Conservation (phyloP, 1,284 basidiomycete genomes). For the Pyrrhoderma noxium region DNA sequence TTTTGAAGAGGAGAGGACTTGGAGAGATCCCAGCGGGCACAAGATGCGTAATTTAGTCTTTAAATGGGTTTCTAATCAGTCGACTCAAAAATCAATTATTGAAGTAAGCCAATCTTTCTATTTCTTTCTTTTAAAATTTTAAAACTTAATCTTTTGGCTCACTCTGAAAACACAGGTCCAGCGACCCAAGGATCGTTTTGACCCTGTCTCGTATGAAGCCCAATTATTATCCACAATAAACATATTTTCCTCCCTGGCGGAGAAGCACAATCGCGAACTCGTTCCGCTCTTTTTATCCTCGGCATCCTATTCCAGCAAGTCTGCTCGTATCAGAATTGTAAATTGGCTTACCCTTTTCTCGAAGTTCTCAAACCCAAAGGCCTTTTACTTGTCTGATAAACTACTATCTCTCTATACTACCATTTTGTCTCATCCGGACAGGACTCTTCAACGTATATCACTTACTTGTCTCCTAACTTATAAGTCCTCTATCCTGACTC, state of each 20-base stretch:
- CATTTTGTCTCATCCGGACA: conserved; percentile 84
- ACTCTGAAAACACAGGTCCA: conserved; percentile 41
- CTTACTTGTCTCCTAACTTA: conserved; percentile 82
- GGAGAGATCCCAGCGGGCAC: conserved; percentile 68
- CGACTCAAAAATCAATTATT: conserved; percentile 26
- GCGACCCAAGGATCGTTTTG: conserved; percentile 59
- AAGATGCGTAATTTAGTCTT: conserved; percentile 41
- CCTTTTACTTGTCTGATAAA: conserved; percentile 63
- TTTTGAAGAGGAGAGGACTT: conserved; percentile 62
- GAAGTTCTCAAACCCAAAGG: conserved; percentile 89
- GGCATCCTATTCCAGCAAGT: conserved; percentile 34
- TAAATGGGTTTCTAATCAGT: conserved; percentile 35
- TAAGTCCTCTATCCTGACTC: conserved; percentile 62
- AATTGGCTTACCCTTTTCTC: conserved; percentile 83
- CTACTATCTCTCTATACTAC: conserved; percentile 65
- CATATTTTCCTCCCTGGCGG: conserved; percentile 62
- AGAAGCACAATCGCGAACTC: conserved; percentile 79
- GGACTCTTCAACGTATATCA: conserved; percentile 68
- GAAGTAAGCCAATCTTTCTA: conserved; percentile 27
- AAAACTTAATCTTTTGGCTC: neutral
- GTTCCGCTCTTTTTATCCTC: conserved; percentile 73
- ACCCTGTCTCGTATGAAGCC: conserved; percentile 67
- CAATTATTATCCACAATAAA: conserved; percentile 70
- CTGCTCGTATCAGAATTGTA: conserved; percentile 52
- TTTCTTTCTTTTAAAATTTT: neutral